Percentiles rank a stretch among this genome's conserved stretches.
phyloP scores from a whole-genome alignment of 2,329 filamentous ascomycete genomes.

The Aspergillaceae sp. region DNA sequence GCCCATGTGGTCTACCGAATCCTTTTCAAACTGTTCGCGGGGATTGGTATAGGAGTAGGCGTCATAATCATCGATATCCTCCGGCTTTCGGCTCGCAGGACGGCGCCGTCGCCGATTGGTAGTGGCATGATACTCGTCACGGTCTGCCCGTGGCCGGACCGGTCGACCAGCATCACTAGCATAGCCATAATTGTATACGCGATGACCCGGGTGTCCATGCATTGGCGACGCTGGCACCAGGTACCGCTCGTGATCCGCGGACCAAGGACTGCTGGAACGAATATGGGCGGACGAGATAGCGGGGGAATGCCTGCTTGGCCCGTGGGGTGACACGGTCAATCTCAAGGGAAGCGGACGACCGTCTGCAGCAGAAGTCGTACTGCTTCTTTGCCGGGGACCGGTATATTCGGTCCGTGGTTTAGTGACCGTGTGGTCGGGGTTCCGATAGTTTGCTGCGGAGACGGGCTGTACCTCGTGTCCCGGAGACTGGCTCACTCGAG shows the following conservation, averaged over 20 bases:
- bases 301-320: conserved; percentile 15
- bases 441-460: conserved; percentile 24
- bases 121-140: conserved; percentile 19
- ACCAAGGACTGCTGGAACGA: conserved; percentile 25
- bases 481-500: conserved; percentile 16
- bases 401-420: conserved; percentile 31
- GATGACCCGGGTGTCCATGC: conserved; percentile 17
- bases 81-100: conserved; percentile 18
- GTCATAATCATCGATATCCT: conserved; percentile 34
- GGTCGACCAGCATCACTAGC: conserved; percentile 28
- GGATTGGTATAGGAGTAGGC: conserved; percentile 42
- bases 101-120: conserved; percentile 19
- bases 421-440: conserved; percentile 18
- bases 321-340: conserved; percentile 19
- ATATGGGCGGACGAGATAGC: conserved; percentile 21
- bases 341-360: conserved; percentile 17
- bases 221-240: conserved; percentile 25
- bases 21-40: conserved; percentile 39
- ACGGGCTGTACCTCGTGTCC: conserved; percentile 27
- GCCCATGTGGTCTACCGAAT: conserved; percentile 32
- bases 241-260: conserved; percentile 25
- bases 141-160: conserved; percentile 12
- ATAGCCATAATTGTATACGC: conserved; percentile 24
- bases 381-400: conserved; percentile 28
- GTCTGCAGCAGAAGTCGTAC: conserved; percentile 23